Evolutionary conservation across 345 rosid genomes (phyloP).

Genomic region (Euphorbia tirucalli): DNA sequence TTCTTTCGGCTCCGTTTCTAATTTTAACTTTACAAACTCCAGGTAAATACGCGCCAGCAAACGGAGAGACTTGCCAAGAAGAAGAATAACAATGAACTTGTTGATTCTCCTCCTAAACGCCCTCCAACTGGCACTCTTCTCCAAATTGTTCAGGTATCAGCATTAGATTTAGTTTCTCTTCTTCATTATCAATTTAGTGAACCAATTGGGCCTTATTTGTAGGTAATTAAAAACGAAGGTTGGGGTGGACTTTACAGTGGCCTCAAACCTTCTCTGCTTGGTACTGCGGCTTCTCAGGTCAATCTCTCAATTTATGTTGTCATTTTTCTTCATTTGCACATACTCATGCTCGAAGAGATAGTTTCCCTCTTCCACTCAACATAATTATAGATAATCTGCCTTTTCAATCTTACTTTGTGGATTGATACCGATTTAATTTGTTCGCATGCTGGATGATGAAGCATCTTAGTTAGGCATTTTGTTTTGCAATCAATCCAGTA

Average conservation of each 20-base stretch:
- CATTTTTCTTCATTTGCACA: not conserved
- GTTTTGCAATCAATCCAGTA: not conserved
- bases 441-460: too few species aligned
- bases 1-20: not conserved
- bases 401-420: too few species aligned
- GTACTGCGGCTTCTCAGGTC: constrained; percentile 69
- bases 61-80: constrained; percentile 57
- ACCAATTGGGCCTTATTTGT: not conserved
- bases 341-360: too few species aligned
- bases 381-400: too few species aligned
- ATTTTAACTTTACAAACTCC: not conserved
- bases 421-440: too few species aligned
- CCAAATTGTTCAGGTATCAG: constrained; percentile 45
- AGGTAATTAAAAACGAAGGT: constrained; percentile 53
- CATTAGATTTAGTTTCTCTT: not conserved
- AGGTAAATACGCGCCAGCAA: constrained; percentile 77
- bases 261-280: constrained; percentile 68
- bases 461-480: constrained; percentile 10
- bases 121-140: constrained; percentile 37
- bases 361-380: too few species aligned
- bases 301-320: not conserved
- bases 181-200: not conserved
- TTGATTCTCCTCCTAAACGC: constrained; percentile 6
- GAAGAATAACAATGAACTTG: not conserved
- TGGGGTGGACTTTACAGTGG: constrained; percentile 73